Percentiles rank a stretch among this genome's conserved stretches.
Evolutionary conservation across 179 eudicot species (phyloP).

Genomic region (Amaranthus tricolor): DNA sequence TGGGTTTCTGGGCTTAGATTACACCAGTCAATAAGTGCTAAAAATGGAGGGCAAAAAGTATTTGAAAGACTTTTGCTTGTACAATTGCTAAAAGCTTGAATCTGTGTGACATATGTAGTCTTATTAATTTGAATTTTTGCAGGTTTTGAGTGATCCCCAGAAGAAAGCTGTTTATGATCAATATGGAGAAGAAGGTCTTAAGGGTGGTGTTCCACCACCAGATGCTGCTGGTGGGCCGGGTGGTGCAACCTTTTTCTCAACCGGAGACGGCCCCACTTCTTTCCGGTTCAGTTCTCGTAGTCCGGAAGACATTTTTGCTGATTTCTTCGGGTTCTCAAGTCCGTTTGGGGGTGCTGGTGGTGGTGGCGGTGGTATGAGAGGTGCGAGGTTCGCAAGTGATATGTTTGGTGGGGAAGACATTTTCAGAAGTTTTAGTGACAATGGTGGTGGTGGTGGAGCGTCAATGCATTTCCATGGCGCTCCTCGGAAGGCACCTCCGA

Average conservation of each 20-base stretch:
- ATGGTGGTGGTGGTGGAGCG: conserved; percentile 37
- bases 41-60: no score
- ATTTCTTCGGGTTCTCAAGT: conserved; percentile 61
- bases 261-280: conserved; percentile 53
- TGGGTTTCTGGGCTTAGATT: no score
- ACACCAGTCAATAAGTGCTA: no score
- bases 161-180: conserved; percentile 75
- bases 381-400: conserved; percentile 39
- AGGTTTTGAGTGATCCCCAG: conserved; percentile 79
- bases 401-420: conserved; percentile 53
- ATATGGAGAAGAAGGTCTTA: conserved; percentile 76
- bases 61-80: no score
- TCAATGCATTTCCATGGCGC: conserved; percentile 37
- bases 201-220: conserved; percentile 65
- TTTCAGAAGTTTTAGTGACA: conserved; percentile 42
- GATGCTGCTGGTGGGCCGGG: conserved; percentile 49
- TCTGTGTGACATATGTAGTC: no score
- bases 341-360: conserved; percentile 52
- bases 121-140: conserved; percentile 1
- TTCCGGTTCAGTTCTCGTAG: conserved; percentile 62
- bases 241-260: conserved; percentile 54
- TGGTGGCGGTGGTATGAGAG: conserved; percentile 45
- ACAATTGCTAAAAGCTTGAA: no score
- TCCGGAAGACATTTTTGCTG: conserved; percentile 74
- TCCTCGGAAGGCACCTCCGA: conserved; percentile 54